Evolutionary conservation across 169 alveolate genomes (phyloP).

Genomic region (Eimeria acervulina): DNA sequence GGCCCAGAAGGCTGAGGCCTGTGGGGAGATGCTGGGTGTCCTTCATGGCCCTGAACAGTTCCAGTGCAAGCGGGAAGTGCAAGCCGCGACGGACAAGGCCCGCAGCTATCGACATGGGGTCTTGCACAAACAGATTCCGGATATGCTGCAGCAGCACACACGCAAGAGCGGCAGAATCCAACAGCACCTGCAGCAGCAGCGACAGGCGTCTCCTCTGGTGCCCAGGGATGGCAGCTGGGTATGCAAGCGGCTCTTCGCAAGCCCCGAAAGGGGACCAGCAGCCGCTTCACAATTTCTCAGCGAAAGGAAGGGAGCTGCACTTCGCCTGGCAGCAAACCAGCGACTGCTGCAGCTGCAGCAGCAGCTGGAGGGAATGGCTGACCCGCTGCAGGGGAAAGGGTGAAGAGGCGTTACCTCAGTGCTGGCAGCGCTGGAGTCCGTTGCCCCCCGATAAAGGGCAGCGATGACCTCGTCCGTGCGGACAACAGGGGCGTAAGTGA

Average conservation of each 20-base stretch:
- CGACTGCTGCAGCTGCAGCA: background rate
- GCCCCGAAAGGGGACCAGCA: no score
- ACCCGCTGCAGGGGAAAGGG: background rate
- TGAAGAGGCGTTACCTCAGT: background rate
- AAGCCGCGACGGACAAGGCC: slow-evolving; percentile 69
- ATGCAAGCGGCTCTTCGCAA: background rate
- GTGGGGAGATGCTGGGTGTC: slow-evolving; percentile 66
- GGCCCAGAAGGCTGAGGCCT: slow-evolving; percentile 74
- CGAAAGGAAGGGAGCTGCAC: no score
- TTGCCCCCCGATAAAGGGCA: slow-evolving; percentile 52
- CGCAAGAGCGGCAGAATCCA: background rate
- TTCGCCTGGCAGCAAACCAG: no score
- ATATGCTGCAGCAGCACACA: slow-evolving; percentile 25
- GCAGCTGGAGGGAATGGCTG: background rate
- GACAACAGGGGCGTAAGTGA: slow-evolving; percentile 1
- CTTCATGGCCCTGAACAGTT: slow-evolving; percentile 41
- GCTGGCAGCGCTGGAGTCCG: slow-evolving; percentile 39
- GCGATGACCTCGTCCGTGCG: slow-evolving; percentile 45
- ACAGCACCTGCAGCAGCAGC: background rate
- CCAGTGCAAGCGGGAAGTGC: slow-evolving; percentile 61
- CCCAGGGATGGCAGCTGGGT: background rate
- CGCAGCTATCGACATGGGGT: slow-evolving; percentile 76
- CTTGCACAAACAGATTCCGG: slow-evolving; percentile 13
- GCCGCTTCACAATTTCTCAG: no score
- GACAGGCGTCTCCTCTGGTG: background rate